Conservation (phyloP, 345 rosid genomes). For the Acer yangbiense region DNA sequence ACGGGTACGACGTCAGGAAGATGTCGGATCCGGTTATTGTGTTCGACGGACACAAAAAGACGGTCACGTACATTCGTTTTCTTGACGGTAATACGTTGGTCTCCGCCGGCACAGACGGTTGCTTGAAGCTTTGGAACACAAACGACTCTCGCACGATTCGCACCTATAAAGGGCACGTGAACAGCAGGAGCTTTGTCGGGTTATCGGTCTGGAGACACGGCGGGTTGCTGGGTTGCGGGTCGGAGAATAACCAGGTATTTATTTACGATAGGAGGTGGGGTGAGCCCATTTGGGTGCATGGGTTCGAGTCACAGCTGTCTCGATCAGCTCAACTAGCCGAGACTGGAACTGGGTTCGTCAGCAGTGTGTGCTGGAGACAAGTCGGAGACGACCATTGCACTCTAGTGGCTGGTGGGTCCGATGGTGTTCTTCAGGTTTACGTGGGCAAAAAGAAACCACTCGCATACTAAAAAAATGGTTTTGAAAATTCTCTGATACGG, state of each 20-base stretch:
- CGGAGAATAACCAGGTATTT: slow-evolving; percentile 70
- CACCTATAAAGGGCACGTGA: slow-evolving; percentile 71
- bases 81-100: slow-evolving; percentile 43
- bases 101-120: slow-evolving; percentile 69
- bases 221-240: slow-evolving; percentile 78
- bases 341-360: slow-evolving; percentile 49
- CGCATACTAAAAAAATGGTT: background rate
- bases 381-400: slow-evolving; percentile 58
- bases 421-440: slow-evolving; percentile 67
- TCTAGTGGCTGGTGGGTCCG: slow-evolving; percentile 81
- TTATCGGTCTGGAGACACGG: slow-evolving; percentile 75
- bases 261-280: slow-evolving; percentile 84
- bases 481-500: background rate
- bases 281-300: slow-evolving; percentile 71
- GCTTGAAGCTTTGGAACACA: slow-evolving; percentile 67
- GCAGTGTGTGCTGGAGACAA: slow-evolving; percentile 88
- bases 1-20: slow-evolving; percentile 66
- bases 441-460: slow-evolving; percentile 40
- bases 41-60: slow-evolving; percentile 64
- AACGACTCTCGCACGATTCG: slow-evolving; percentile 36
- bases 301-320: slow-evolving; percentile 38
- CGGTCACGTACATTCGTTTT: slow-evolving; percentile 71
- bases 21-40: slow-evolving; percentile 42
- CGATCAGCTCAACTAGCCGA: background rate
- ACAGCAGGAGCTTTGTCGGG: slow-evolving; percentile 75